These are phyloP conservation scores for Leishmania mexicana DNA, from an alignment of 208 protist species.

Conservation along the genomic window DNA sequence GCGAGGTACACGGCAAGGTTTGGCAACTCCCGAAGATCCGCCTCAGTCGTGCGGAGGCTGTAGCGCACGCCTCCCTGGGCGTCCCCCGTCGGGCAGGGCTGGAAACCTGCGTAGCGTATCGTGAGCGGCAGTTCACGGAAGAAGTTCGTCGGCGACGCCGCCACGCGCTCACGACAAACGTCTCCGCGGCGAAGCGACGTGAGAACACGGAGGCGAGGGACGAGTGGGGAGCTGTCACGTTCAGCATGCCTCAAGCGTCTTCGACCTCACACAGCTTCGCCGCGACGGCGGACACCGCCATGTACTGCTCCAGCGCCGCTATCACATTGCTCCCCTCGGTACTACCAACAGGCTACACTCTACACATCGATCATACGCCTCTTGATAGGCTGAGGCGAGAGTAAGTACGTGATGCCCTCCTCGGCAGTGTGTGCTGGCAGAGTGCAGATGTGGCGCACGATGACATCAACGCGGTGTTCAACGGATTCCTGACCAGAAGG, in stretches of 20 bases:
- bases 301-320: conserved; percentile 29
- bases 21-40: conserved; percentile 21
- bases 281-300: conserved; percentile 21
- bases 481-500: not conserved
- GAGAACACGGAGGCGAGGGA: conserved; percentile 22
- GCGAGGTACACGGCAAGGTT: conserved; percentile 23
- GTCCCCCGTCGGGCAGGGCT: conserved; percentile 5
- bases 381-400: conserved; percentile 21
- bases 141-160: conserved; percentile 11
- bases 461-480: conserved; percentile 17
- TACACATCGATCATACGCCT: not conserved
- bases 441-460: conserved; percentile 14
- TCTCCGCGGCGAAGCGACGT: conserved; percentile 8
- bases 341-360: conserved; percentile 25
- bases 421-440: conserved; percentile 11
- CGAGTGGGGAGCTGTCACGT: conserved; percentile 19
- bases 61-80: not conserved
- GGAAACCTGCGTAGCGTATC: conserved; percentile 26
- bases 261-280: conserved; percentile 15
- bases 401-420: conserved; percentile 20
- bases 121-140: conserved; percentile 25
- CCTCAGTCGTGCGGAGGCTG: conserved; percentile 33
- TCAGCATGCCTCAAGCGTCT: conserved; percentile 25
- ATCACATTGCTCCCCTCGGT: conserved; percentile 16
- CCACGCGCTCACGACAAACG: not conserved